Evolutionary conservation across 495 filamentous ascomycete genomes (phyloP), one percentile per base, ranked within the genome.

Genomic region (Jackrogersella multiformis): DNA sequence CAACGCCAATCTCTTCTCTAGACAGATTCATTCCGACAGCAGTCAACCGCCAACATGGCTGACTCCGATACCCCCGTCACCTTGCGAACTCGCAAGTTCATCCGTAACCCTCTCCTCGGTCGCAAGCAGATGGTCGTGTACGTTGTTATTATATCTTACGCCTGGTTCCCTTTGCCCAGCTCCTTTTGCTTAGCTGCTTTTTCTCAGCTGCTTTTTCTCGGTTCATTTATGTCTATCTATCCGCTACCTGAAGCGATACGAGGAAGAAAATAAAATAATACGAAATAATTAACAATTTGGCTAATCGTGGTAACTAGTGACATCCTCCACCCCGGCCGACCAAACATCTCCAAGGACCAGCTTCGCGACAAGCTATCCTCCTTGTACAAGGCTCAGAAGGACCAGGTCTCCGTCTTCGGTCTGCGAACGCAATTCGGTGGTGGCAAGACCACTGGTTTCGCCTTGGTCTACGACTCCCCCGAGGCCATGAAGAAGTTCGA

Each of bases 51-150:
- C 84, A 92, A 80, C 79, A 98, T 97, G 95, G 88, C 94, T 81
- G 95, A 97, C 82, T 81, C 85, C 61, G 88, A 90, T 76, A 77
- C 86, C 79, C 87, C 90, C 72, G 92, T 99, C 77, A 99, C 95
- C 73, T 84, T 99, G 86, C 92, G 96, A 84, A 99, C 96, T 81
- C 94, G 96, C 90, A 99, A 99, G 87, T 99, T 99, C 92, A 96
- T 98, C 82, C 90, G 93, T 84, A 99, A 99, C 87, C 91, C 96
- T 79, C 92, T 99, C 78, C 91, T 99, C 71, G 94, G 88, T 77
- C 90, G 94, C 78, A 97, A 95, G 87, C 96, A 99, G 89, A 98
- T 99, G 95, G 96, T 99, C 84, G 92, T 98, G 95, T 99, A 94
- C 88, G 96, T 91, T 76, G 5, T n/a, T 32, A 26, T 24, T 32